Percentiles rank a stretch among this genome's conserved stretches.
phyloP scores from a whole-genome alignment of 2,329 filamentous ascomycete genomes.

The Fusarium palustre region DNA sequence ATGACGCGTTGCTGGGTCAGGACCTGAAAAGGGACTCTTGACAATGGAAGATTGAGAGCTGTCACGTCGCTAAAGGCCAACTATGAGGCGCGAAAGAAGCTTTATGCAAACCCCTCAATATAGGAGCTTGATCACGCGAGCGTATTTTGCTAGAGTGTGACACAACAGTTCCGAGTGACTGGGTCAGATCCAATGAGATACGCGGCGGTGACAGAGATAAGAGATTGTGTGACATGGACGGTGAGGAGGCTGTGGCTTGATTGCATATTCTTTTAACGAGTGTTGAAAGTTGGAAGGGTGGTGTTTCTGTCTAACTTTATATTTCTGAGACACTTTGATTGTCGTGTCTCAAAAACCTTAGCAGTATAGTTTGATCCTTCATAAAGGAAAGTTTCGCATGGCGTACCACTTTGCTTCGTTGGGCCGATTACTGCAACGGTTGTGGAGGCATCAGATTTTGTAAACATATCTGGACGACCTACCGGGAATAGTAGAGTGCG shows the following conservation, averaged over 20 bases:
- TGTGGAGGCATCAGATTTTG: not conserved
- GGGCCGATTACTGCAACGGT: not conserved
- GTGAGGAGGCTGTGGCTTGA: not conserved
- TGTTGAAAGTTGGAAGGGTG: not conserved
- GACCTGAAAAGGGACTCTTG: not conserved
- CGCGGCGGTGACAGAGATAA: not conserved
- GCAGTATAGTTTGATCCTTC: not conserved
- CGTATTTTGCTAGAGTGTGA: not conserved
- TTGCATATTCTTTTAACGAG: not conserved
- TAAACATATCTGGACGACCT: not conserved
- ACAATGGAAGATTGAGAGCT: not conserved
- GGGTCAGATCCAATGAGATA: not conserved
- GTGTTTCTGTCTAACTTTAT: not conserved
- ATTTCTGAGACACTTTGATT: not conserved
- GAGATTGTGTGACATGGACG: not conserved
- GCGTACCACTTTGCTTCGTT: too few species aligned
- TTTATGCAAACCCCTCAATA: not conserved
- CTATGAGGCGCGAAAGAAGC: not conserved
- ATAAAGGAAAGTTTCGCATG: too few species aligned
- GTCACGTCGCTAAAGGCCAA: rapidly evolving
- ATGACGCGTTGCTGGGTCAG: not conserved
- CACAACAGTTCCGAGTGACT: not conserved
- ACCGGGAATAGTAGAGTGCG: too few species aligned
- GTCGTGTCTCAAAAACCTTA: not conserved
- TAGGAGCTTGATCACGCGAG: not conserved